phyloP scores from a whole-genome alignment of 2,329 filamentous ascomycete species.

The Fusarium pseudonygamai region DNA sequence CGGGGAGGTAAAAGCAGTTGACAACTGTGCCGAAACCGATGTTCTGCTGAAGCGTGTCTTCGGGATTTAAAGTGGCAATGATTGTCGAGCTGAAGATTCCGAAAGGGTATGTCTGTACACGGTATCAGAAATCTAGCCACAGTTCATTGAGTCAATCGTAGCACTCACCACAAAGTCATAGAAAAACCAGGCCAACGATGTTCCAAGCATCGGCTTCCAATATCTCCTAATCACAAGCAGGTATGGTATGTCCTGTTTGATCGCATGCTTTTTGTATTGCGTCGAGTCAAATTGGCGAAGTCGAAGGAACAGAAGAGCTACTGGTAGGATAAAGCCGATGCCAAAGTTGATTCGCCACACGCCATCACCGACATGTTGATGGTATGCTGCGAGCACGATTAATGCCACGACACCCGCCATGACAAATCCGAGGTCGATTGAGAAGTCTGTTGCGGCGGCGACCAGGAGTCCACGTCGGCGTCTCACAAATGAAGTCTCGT shows the following conservation, averaged over 20 bases:
- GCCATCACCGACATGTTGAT: background rate
- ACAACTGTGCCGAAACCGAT: background rate
- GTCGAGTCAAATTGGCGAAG: background rate
- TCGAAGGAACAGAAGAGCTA: background rate
- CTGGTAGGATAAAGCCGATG: background rate
- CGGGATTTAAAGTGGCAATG: background rate
- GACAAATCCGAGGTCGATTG: background rate
- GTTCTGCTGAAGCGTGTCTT: background rate
- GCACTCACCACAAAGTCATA: background rate
- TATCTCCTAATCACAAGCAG: background rate
- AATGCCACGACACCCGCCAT: background rate
- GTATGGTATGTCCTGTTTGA: background rate
- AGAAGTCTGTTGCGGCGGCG: background rate
- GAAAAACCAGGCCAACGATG: background rate
- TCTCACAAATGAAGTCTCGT: background rate
- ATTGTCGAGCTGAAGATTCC: background rate
- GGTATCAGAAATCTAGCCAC: too few species aligned
- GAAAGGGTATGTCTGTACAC: background rate
- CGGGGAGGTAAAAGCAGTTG: background rate
- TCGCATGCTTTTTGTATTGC: background rate
- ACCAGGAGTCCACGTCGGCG: background rate
- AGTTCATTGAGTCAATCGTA: too few species aligned
- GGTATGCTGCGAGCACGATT: background rate
- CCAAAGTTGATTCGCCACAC: background rate
- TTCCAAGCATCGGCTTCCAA: background rate